A percentile compares a stretch with the other conserved stretches of the same genome.
Conservation (phyloP, 2,329 filamentous ascomycete species). For the Thermomyces lanuginosus region DNA sequence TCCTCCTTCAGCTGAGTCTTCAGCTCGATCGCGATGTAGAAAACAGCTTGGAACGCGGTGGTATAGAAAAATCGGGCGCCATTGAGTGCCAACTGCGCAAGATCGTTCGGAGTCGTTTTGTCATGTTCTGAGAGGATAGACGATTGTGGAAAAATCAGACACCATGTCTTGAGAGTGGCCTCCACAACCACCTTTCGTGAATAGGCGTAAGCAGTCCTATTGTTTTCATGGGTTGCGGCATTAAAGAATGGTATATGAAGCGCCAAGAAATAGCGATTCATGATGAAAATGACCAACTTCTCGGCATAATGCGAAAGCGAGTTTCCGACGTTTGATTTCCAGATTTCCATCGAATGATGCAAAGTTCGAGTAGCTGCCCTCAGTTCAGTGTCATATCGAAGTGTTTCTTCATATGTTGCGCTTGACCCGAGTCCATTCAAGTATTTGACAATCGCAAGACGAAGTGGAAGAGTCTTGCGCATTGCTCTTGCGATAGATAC, state of each 20-base stretch:
- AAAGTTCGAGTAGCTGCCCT: slow-evolving; percentile 29
- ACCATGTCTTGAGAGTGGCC: slow-evolving; percentile 33
- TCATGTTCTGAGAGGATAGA: slow-evolving; percentile 2
- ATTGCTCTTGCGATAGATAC: slow-evolving; percentile 21
- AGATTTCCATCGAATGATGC: slow-evolving; percentile 13
- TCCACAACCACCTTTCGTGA: slow-evolving; percentile 36
- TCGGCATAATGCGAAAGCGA: slow-evolving; percentile 9
- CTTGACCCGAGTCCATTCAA: slow-evolving; percentile 12
- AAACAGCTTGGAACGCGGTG: slow-evolving; percentile 8
- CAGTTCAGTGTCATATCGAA: slow-evolving; percentile 26
- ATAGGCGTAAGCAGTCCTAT: slow-evolving; percentile 27
- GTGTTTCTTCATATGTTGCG: slow-evolving; percentile 6
- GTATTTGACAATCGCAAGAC: slow-evolving; percentile 18
- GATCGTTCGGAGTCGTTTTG: slow-evolving; percentile 11
- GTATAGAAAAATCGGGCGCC: slow-evolving; percentile 18
- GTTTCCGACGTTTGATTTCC: neutral
- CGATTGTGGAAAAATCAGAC: slow-evolving; percentile 18
- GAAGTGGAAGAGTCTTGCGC: slow-evolving; percentile 20
- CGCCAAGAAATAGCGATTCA: slow-evolving; percentile 14
- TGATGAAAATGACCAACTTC: slow-evolving; percentile 12
- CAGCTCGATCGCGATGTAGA: slow-evolving; percentile 13
- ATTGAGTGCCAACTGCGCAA: slow-evolving; percentile 25
- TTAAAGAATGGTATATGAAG: slow-evolving; percentile 15
- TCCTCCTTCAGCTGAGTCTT: slow-evolving; percentile 15
- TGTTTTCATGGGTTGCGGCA: slow-evolving; percentile 1